These are phyloP conservation scores for Pichia sporocuriosa DNA, from an alignment of 805 yeast species.

Conservation along the genomic window DNA sequence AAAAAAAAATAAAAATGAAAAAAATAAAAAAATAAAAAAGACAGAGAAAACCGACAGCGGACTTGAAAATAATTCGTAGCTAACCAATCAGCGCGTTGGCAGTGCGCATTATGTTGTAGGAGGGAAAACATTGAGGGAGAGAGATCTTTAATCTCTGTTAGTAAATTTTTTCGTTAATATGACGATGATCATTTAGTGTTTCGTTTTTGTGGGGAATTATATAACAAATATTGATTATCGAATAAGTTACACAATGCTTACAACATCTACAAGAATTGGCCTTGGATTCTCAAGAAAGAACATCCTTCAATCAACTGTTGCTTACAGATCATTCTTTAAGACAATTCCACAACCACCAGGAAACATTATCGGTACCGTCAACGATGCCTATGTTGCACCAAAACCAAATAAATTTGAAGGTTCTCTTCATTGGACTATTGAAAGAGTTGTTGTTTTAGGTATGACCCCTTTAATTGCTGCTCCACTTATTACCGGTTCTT, in stretches of 20 bases:
- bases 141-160: too few relatives aligned
- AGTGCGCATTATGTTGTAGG: too few relatives aligned
- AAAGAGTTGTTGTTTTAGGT: slow-evolving; percentile 52
- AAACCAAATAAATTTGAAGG: slow-evolving; percentile 52
- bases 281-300: slow-evolving; percentile 17
- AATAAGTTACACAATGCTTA: slow-evolving; percentile 11
- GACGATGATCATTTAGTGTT: too few relatives aligned
- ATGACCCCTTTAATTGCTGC: slow-evolving; percentile 57
- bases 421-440: slow-evolving; percentile 69
- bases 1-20: too few relatives aligned
- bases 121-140: too few relatives aligned
- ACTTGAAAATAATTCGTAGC: too few relatives aligned
- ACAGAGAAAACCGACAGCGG: too few relatives aligned
- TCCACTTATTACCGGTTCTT: slow-evolving; percentile 52
- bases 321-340: slow-evolving; percentile 21
- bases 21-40: too few relatives aligned
- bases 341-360: slow-evolving; percentile 62
- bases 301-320: slow-evolving; percentile 8
- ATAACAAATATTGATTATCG: too few relatives aligned
- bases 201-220: too few relatives aligned
- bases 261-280: slow-evolving; percentile 19
- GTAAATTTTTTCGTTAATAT: too few relatives aligned
- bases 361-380: slow-evolving; percentile 60
- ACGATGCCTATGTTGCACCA: slow-evolving; percentile 64
- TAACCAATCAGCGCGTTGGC: too few relatives aligned